Conservation (phyloP, 805 yeast genomes). For the Candida sanyiensis region DNA sequence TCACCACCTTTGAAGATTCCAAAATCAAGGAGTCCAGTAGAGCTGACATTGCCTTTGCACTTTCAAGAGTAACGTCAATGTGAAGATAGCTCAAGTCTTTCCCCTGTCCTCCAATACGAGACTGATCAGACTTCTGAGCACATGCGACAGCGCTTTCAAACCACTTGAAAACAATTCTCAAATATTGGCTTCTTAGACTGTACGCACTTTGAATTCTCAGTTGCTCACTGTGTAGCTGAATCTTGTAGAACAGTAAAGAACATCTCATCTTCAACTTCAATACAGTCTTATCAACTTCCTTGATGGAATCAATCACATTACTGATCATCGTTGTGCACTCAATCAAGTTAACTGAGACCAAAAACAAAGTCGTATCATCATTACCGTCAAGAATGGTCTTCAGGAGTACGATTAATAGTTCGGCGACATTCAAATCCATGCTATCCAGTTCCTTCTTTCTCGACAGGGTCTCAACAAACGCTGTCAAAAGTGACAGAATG, state of each 20-base stretch:
- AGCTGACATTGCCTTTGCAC: slow-evolving; percentile 51
- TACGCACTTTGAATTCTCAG: slow-evolving; percentile 40
- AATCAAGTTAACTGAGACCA: slow-evolving; percentile 31
- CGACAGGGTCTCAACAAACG: slow-evolving; percentile 30
- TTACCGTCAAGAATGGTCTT: slow-evolving; percentile 35
- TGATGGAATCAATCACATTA: slow-evolving; percentile 15
- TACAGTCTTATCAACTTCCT: slow-evolving; percentile 6
- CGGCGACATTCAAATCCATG: slow-evolving; percentile 35
- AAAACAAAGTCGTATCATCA: slow-evolving; percentile 26
- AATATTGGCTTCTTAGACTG: slow-evolving; percentile 41
- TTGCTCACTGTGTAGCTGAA: slow-evolving; percentile 31
- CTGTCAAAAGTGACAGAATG: slow-evolving; percentile 41
- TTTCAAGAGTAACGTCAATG: slow-evolving; percentile 59
- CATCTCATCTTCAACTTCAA: slow-evolving; percentile 39
- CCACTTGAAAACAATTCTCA: slow-evolving; percentile 47
- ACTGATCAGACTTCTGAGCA: slow-evolving; percentile 28
- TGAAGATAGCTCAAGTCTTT: slow-evolving; percentile 43
- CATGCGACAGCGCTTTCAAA: slow-evolving; percentile 44
- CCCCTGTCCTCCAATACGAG: slow-evolving; percentile 1
- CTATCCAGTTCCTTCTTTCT: slow-evolving; percentile 21
- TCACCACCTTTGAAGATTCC: slow-evolving; percentile 52
- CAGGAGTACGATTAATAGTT: slow-evolving; percentile 43
- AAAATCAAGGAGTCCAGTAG: slow-evolving; percentile 51
- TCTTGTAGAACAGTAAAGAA: slow-evolving; percentile 33
- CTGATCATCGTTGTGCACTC: slow-evolving; percentile 20